These are phyloP conservation scores for Bipolaris cookei DNA, from an alignment of 2,329 filamentous ascomycete species.

Conservation along the genomic window DNA sequence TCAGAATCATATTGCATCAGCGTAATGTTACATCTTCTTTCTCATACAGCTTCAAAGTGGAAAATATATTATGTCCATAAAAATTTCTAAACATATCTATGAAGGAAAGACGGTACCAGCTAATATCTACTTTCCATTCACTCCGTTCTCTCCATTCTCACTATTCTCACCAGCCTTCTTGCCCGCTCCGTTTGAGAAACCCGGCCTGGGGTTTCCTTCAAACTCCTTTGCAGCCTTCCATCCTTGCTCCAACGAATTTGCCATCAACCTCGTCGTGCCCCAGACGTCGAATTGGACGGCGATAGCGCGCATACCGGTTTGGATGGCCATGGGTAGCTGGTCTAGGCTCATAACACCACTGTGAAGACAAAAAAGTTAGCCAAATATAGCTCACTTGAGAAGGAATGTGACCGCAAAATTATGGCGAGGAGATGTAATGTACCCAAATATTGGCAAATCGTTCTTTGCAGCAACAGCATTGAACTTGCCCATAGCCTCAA, in stretches of 20 bases:
- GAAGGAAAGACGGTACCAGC: neutral
- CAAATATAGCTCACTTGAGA: neutral
- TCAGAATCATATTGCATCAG: too few relatives aligned
- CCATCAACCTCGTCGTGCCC: conserved; percentile 27
- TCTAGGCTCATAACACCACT: conserved; percentile 29
- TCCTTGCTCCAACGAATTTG: conserved; percentile 23
- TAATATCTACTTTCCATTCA: neutral
- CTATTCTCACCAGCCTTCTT: neutral
- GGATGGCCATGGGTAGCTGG: conserved; percentile 30
- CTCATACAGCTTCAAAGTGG: too few relatives aligned
- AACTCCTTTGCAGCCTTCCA: conserved; percentile 28
- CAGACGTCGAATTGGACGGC: conserved; percentile 37
- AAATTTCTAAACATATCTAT: neutral
- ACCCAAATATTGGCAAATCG: conserved; percentile 32
- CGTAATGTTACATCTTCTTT: too few relatives aligned
- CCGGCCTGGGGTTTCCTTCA: conserved; percentile 17
- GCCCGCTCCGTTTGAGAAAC: conserved; percentile 10
- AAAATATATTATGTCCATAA: too few relatives aligned
- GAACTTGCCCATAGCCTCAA: conserved; percentile 29
- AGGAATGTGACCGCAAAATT: neutral
- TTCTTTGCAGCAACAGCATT: conserved; percentile 30
- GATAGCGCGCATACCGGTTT: conserved; percentile 28
- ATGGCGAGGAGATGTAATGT: conserved; percentile 7
- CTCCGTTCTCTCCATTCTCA: neutral
- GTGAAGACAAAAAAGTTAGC: conserved; percentile 5